Conservation (phyloP, 805 yeast genomes). For the Metschnikowia chrysomelidarum region DNA sequence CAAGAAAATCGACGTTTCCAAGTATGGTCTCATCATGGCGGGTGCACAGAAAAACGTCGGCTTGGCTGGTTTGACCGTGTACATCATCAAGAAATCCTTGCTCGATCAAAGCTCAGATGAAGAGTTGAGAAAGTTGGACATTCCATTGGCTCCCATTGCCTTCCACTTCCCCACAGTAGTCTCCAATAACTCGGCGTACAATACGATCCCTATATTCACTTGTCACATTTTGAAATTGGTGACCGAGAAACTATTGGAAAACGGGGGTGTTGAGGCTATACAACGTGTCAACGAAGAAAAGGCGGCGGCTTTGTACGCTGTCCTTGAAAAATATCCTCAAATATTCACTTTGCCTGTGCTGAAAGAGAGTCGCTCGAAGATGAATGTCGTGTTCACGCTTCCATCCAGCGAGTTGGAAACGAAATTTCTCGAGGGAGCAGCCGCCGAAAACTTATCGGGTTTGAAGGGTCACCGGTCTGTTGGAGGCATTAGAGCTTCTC, state of each 20-base stretch:
- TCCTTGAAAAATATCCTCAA: slow-evolving; percentile 63
- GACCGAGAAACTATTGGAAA: slow-evolving; percentile 53
- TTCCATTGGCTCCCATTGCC: slow-evolving; percentile 89
- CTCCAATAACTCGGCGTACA: slow-evolving; percentile 87
- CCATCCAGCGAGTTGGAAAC: slow-evolving; percentile 62
- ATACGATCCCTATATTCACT: slow-evolving; percentile 93
- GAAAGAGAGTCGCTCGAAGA: slow-evolving; percentile 64
- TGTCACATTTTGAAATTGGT: slow-evolving; percentile 83
- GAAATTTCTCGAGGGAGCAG: slow-evolving; percentile 69
- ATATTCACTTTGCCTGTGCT: slow-evolving; percentile 68
- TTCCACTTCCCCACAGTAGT: slow-evolving; percentile 84
- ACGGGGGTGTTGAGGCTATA: slow-evolving; percentile 73
- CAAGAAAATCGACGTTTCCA: slow-evolving; percentile 72
- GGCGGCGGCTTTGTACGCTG: slow-evolving; percentile 60
- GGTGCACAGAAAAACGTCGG: slow-evolving; percentile 99
- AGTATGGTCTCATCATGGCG: slow-evolving; percentile 88
- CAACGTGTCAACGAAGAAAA: slow-evolving; percentile 57
- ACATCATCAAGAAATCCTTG: slow-evolving; percentile 80
- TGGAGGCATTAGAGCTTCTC: slow-evolving; percentile 93
- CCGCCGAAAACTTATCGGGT: slow-evolving; percentile 59
- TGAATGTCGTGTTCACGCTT: slow-evolving; percentile 92
- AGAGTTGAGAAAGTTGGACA: slow-evolving; percentile 52
- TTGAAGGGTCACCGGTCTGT: slow-evolving; percentile 95
- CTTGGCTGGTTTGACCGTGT: slow-evolving; percentile 90
- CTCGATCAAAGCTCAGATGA: slow-evolving; percentile 65